These are phyloP conservation scores for Punica granatum DNA, from an alignment of 345 rosid species.

Conservation along the genomic window DNA sequence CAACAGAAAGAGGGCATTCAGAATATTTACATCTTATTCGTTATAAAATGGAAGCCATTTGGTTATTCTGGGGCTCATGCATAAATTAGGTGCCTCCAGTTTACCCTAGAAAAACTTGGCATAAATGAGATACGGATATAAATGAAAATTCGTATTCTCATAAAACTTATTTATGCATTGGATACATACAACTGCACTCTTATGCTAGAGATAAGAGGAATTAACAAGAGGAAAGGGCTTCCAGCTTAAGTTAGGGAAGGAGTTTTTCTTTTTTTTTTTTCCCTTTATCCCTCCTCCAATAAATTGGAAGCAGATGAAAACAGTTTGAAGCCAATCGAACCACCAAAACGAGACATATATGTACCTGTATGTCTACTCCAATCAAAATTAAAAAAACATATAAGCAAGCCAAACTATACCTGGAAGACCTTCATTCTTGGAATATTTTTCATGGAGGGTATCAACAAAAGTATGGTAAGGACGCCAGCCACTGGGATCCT, in stretches of 20 bases:
- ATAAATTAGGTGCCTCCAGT: not conserved
- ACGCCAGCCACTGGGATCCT: conserved; percentile 98
- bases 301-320: not conserved
- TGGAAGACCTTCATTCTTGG: conserved; percentile 52
- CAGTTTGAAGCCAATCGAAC: not conserved
- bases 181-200: not conserved
- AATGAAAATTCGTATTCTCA: not conserved
- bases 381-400: not conserved
- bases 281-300: too few species aligned
- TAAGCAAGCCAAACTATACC: conserved; percentile 9
- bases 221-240: not conserved
- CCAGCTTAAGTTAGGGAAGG: not conserved
- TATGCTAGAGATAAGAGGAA: not conserved
- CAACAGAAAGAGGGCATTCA: not conserved
- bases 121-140: not conserved
- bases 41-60: not conserved
- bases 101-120: not conserved
- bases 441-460: conserved; percentile 51
- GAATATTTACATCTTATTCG: not conserved
- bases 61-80: not conserved
- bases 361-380: not conserved
- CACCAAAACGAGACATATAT: not conserved
- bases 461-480: conserved; percentile 62
- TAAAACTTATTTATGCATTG: not conserved
- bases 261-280: too few species aligned